Conservation (phyloP, 129 eudicot species). For the Flaveria robusta region DNA sequence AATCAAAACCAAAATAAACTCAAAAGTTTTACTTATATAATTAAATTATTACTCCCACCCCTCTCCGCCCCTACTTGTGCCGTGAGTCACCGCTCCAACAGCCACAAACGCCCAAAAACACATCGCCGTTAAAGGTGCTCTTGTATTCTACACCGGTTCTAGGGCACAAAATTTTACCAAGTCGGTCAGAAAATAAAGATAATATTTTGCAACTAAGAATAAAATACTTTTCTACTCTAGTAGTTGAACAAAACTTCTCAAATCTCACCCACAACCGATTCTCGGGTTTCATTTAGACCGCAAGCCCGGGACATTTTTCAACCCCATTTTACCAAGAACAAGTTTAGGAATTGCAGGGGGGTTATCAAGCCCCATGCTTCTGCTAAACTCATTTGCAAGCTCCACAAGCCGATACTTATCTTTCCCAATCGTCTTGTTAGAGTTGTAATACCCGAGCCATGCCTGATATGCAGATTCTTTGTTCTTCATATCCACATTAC, state of each 20-base stretch:
- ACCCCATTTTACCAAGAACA: constrained; percentile 90
- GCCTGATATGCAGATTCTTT: constrained; percentile 98
- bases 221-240: not conserved
- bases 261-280: not conserved
- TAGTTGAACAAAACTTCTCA: constrained; percentile 20
- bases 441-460: constrained; percentile 98
- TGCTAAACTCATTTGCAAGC: constrained; percentile 90
- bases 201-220: not conserved
- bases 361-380: constrained; percentile 86
- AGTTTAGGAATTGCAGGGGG: constrained; percentile 86
- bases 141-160: no score
- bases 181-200: not conserved
- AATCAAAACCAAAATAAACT: no score
- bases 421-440: constrained; percentile 57
- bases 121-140: no score
- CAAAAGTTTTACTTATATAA: no score
- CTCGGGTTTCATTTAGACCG: constrained; percentile 50
- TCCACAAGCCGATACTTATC: constrained; percentile 80
- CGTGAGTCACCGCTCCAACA: no score
- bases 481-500: constrained; percentile 77
- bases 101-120: no score
- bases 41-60: no score
- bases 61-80: no score
- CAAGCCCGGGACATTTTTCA: constrained; percentile 80
- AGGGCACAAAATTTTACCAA: constrained; percentile 17